These are phyloP conservation scores for Rhodomyrtus psidioides DNA, from an alignment of 441 rosid species.

Conservation along the genomic window DNA sequence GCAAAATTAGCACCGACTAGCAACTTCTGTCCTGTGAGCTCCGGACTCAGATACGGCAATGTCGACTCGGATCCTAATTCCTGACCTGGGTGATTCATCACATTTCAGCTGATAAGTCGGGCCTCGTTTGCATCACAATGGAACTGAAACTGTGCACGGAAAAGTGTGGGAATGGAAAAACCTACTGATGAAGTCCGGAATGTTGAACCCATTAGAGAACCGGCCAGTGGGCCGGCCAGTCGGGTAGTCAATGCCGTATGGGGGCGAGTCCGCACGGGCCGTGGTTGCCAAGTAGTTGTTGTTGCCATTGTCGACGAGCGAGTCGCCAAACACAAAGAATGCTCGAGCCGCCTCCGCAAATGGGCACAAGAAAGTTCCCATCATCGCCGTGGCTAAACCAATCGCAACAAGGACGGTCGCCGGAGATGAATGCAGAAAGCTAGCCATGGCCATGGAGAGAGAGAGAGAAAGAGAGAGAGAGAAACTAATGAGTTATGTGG, in stretches of 20 bases:
- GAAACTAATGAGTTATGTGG: not conserved
- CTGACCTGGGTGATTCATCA: not conserved
- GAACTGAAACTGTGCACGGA: not conserved
- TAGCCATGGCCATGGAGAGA: not conserved
- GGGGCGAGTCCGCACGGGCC: conserved; percentile 3
- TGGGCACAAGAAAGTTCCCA: not conserved
- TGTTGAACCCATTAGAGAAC: conserved; percentile 9
- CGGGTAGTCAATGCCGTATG: conserved; percentile 6
- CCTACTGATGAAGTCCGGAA: conserved; percentile 7
- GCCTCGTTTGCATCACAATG: not conserved
- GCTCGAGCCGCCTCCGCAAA: not conserved
- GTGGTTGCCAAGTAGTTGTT: conserved; percentile 5
- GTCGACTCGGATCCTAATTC: not conserved
- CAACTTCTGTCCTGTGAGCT: conserved; percentile 1
- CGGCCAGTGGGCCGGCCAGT: conserved; percentile 1
- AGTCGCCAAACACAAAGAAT: conserved; percentile 9
- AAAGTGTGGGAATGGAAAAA: not conserved
- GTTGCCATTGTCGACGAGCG: conserved; percentile 12
- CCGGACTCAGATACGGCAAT: conserved; percentile 14
- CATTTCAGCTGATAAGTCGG: not conserved
- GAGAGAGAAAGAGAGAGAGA: not conserved
- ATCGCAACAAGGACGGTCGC: not conserved
- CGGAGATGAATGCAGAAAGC: not conserved
- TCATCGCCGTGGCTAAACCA: not conserved
- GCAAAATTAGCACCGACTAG: conserved; percentile 9